These are phyloP conservation scores for Funneliformis geosporum DNA, from an alignment of 192 early-diverging fungal genomes.

Conservation along the genomic window DNA sequence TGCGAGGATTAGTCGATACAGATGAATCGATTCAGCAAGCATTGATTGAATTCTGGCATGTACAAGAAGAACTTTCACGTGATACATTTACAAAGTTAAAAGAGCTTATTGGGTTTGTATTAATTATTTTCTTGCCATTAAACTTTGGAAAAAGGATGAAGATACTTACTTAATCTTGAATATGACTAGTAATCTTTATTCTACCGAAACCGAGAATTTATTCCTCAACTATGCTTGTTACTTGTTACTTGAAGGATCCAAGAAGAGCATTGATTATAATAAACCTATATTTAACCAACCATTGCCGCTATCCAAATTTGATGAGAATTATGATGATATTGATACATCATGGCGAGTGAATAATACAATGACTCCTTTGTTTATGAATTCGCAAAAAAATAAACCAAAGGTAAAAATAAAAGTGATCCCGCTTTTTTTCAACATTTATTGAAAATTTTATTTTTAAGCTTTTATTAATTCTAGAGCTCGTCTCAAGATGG, in stretches of 20 bases:
- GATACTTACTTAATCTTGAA: not conserved
- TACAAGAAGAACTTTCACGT: constrained; percentile 36
- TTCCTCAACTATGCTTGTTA: constrained; percentile 61
- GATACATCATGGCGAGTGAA: constrained; percentile 59
- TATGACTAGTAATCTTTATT: constrained; percentile 55
- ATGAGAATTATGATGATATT: constrained; percentile 55
- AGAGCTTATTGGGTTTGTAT: constrained; percentile 44
- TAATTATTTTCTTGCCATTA: not conserved
- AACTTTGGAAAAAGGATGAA: too few relatives aligned
- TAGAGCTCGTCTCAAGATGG: not conserved
- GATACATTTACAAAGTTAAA: constrained; percentile 41
- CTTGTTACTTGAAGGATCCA: constrained; percentile 61
- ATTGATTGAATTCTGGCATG: constrained; percentile 47
- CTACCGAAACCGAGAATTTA: constrained; percentile 60
- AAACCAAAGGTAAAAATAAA: constrained; percentile 37
- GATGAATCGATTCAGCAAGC: constrained; percentile 42
- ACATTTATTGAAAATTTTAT: not conserved
- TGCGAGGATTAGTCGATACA: constrained; percentile 50
- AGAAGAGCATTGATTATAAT: constrained; percentile 61
- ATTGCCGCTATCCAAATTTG: constrained; percentile 68
- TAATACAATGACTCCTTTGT: constrained; percentile 63
- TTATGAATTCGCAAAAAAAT: constrained; percentile 53
- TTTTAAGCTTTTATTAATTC: not conserved
- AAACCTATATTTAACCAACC: constrained; percentile 62
- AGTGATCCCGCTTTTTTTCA: not conserved